Evolutionary conservation across 352 stramenopile species (phyloP).

Genomic region (Phytopythium helicoides): DNA sequence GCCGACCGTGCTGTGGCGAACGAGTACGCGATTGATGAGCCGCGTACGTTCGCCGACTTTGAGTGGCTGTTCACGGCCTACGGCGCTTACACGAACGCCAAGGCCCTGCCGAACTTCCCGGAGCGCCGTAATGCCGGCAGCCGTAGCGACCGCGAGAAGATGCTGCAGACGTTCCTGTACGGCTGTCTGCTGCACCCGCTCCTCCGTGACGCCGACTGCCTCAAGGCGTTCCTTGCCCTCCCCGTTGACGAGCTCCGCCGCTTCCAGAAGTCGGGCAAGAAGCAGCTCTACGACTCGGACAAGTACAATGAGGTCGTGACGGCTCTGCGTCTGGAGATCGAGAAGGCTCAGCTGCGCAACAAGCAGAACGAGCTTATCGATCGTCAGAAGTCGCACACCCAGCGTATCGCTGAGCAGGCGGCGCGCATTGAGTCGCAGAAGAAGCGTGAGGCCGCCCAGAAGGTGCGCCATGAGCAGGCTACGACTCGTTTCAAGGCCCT

Average conservation of each 20-base stretch:
- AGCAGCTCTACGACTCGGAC: constrained; percentile 74
- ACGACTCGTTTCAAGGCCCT: constrained; percentile 75
- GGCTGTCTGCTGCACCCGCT: constrained; percentile 80
- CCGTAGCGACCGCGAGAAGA: constrained; percentile 49
- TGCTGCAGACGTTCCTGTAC: constrained; percentile 80
- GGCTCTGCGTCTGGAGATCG: constrained; percentile 74
- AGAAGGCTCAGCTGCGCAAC: constrained; percentile 81
- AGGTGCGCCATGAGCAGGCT: constrained; percentile 73
- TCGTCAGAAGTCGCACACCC: constrained; percentile 70
- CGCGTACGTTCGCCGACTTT: constrained; percentile 75
- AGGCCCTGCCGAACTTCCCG: constrained; percentile 77
- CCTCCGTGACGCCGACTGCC: constrained; percentile 69
- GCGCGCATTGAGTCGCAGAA: constrained; percentile 60
- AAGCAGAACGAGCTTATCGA: constrained; percentile 69
- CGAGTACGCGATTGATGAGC: constrained; percentile 74
- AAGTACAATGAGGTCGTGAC: constrained; percentile 82
- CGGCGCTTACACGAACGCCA: constrained; percentile 76
- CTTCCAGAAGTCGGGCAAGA: constrained; percentile 68
- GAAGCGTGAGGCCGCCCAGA: constrained; percentile 67
- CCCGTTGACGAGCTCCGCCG: constrained; percentile 65
- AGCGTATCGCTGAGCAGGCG: constrained; percentile 62
- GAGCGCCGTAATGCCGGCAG: constrained; percentile 47
- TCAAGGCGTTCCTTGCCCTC: constrained; percentile 84
- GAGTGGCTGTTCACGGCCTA: constrained; percentile 79
- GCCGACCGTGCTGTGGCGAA: constrained; percentile 66